A percentile compares a stretch with the other conserved stretches of the same genome.
Evolutionary conservation across 2,329 filamentous ascomycete species (phyloP).

Genomic region (Xylariales sp.): DNA sequence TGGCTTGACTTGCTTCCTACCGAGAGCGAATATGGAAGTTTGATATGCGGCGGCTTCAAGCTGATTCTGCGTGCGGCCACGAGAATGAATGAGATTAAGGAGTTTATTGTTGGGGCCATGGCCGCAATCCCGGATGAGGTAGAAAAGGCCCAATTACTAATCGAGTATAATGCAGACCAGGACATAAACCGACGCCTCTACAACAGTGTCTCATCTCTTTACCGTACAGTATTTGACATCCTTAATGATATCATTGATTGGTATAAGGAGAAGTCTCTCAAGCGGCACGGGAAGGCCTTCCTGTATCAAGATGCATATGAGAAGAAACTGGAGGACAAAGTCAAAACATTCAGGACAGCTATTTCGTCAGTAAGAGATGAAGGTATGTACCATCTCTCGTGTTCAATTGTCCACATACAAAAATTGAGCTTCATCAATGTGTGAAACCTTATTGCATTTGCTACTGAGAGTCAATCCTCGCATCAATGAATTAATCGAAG

Average conservation of each 20-base stretch:
- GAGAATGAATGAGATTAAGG: conserved; percentile 33
- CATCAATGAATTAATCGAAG: background rate
- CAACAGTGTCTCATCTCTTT: conserved; percentile 26
- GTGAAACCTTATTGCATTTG: too few relatives aligned
- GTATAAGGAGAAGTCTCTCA: conserved; percentile 28
- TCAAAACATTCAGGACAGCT: conserved; percentile 23
- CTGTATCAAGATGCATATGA: conserved; percentile 28
- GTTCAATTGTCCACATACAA: background rate
- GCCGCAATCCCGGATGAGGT: conserved; percentile 32
- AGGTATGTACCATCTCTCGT: conserved; percentile 3
- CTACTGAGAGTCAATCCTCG: too few relatives aligned
- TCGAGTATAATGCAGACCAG: conserved; percentile 27
- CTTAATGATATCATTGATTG: conserved; percentile 31
- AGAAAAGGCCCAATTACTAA: conserved; percentile 29
- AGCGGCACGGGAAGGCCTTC: conserved; percentile 23
- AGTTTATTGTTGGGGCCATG: conserved; percentile 27
- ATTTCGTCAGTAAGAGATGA: conserved; percentile 20
- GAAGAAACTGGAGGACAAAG: conserved; percentile 25
- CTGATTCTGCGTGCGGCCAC: conserved; percentile 32
- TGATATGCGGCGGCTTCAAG: conserved; percentile 35
- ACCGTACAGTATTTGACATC: conserved; percentile 25
- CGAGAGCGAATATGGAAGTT: conserved; percentile 27
- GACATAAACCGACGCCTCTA: conserved; percentile 30
- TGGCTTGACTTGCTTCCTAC: conserved; percentile 30
- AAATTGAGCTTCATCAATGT: background rate